These are phyloP conservation scores for Atkinsonella texensis DNA, from an alignment of 2,329 filamentous ascomycete species.

Conservation along the genomic window DNA sequence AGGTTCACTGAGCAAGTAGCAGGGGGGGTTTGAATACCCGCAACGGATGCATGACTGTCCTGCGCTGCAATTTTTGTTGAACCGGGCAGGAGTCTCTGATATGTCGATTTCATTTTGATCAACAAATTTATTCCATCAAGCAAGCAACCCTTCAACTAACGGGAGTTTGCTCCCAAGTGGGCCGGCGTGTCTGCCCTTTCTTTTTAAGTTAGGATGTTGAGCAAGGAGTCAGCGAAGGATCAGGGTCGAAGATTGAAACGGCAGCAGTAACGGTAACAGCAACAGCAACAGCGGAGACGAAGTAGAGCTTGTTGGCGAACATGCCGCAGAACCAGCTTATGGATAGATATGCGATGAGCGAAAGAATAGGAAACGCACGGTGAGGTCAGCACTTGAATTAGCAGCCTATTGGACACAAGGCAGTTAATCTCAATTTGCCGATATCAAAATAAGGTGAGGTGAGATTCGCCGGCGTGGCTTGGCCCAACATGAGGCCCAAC, in stretches of 20 bases:
- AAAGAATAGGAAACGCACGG: background rate
- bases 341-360: too few species aligned
- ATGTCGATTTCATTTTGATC: background rate
- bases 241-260: background rate
- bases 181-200: background rate
- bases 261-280: background rate
- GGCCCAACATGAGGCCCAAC: too few species aligned
- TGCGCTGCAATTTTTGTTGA: background rate
- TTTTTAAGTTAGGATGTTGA: background rate
- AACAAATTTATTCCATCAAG: background rate
- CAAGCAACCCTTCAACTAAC: background rate
- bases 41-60: background rate
- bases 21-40: background rate
- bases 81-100: conserved; percentile 1
- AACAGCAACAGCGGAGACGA: background rate
- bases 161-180: background rate
- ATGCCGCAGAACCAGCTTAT: background rate
- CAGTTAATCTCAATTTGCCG: background rate
- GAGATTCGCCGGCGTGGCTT: background rate
- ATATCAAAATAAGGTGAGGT: background rate
- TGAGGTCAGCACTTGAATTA: background rate
- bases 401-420: background rate
- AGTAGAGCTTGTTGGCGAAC: background rate
- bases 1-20: conserved; percentile 1
- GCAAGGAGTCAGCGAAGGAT: background rate